Percentiles rank a stretch among this genome's conserved stretches.
Evolutionary conservation across 2,329 filamentous ascomycete species (phyloP).

Genomic region (Cordyceps farinosa): DNA sequence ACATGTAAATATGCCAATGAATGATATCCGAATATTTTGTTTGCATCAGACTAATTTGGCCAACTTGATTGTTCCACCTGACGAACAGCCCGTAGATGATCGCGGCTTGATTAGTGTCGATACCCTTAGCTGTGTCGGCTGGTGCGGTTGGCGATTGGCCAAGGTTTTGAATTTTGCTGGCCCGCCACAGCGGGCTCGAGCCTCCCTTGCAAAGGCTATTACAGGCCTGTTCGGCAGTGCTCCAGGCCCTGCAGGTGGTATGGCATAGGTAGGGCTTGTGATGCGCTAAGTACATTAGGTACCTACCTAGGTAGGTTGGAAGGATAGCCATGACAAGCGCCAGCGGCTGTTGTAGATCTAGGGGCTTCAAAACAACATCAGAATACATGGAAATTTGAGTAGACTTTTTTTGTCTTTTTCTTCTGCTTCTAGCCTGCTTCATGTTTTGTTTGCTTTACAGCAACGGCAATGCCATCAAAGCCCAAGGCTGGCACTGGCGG

Average conservation of each 20-base stretch:
- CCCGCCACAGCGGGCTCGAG: too few relatives aligned
- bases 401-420: too few relatives aligned
- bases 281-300: not conserved
- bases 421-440: too few relatives aligned
- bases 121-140: not conserved
- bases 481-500: not conserved
- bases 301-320: too few relatives aligned
- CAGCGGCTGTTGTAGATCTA: not conserved
- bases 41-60: not conserved
- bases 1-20: not conserved
- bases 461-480: not conserved
- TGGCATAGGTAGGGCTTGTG: not conserved
- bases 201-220: too few relatives aligned
- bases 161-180: not conserved
- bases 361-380: not conserved
- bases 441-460: not conserved
- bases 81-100: not conserved
- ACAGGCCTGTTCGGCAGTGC: not conserved
- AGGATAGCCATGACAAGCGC: not conserved
- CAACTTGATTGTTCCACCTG: not conserved
- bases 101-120: not conserved
- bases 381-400: too few relatives aligned
- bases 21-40: not conserved
- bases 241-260: not conserved
- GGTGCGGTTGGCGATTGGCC: not conserved